Base-by-base conservation (phyloP, 352 stramenopile species). In the Globisporangium solare region DNA sequence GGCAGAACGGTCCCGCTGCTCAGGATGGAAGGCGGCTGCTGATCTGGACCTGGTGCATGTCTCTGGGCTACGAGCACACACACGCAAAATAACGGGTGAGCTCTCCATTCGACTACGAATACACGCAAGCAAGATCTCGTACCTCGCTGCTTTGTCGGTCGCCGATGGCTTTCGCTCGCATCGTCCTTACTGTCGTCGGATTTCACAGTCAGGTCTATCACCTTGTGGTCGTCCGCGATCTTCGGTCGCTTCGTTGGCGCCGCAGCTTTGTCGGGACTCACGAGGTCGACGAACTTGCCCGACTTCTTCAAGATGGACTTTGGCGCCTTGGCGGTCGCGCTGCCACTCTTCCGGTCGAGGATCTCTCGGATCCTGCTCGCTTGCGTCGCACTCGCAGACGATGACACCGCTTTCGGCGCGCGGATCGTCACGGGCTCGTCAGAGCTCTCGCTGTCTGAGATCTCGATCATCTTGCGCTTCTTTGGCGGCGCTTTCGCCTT, bases 101-200 rank as follows among this genome's bases (percentile, higher is more conserved):
- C 27, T 35, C 7, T n/a, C 39, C 12, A 43, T 43, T n/a, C 13
- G 12, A 40, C 35, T 20, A 0, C 8, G n/a, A 18, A 35, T 35
- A 35, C 1, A 35, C 27, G 5, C 27, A 35, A 35, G 27, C 27
- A 35, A 35, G 2, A 35, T 11, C 27, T 35, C 50, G 18, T 21
- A 55, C 64, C 60, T 31, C 67, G 68, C 50, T 86, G 80, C 68
- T 93, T 89, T 18, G 73, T 65, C 0, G 83, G 83, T n/a, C 83
- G 79, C 11, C 78, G 77, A 57, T 93, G 83, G 0, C 58, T n/a
- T 27, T 90, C 83, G 0, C n/a, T 40, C 18, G 50, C 37, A 24
- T 81, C 69, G 0, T 74, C 70, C 37, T 70, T 67, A 6, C 27
- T 35, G 10, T 48, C 32, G 1, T 21, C 10, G 7, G 18, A 22